A percentile compares a stretch with the other conserved stretches of the same genome.
phyloP scores from a whole-genome alignment of 2,329 filamentous ascomycete species.

The Aspergillus unguis region DNA sequence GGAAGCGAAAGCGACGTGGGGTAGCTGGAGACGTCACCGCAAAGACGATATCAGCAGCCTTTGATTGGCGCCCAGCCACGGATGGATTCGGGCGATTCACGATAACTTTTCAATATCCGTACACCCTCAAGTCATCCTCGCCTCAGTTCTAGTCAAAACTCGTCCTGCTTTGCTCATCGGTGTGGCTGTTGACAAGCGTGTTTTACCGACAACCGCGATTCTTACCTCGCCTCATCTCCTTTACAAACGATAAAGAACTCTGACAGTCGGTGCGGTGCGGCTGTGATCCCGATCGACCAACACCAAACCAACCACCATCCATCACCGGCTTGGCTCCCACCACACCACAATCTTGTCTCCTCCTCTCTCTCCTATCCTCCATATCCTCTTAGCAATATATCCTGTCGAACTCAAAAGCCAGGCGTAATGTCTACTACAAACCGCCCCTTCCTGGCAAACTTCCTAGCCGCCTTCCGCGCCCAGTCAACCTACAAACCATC shows the following conservation, averaged over 20 bases:
- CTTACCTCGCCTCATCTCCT: too few relatives aligned
- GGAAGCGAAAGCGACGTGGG: not conserved
- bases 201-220: too few relatives aligned
- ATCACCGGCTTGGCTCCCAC: not conserved
- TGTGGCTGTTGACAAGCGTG: not conserved
- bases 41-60: slow-evolving; percentile 12
- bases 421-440: slow-evolving; percentile 61
- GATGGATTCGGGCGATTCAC: slow-evolving; percentile 17
- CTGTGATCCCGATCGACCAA: too few relatives aligned
- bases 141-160: not conserved
- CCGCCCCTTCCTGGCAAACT: slow-evolving; percentile 64
- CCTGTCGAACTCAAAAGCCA: not conserved
- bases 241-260: too few relatives aligned
- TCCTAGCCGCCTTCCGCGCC: slow-evolving; percentile 65
- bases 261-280: too few relatives aligned
- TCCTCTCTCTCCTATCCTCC: not conserved
- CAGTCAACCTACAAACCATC: slow-evolving; percentile 60
- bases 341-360: not conserved
- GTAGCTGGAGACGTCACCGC: slow-evolving; percentile 16
- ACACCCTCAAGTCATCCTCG: slow-evolving; percentile 5
- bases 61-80: slow-evolving; percentile 19
- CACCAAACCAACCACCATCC: not conserved
- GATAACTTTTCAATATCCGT: slow-evolving; percentile 7
- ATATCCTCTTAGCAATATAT: too few relatives aligned
- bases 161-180: not conserved